These are phyloP conservation scores for Pichia manshurica DNA, from an alignment of 805 yeast species.

Conservation along the genomic window DNA sequence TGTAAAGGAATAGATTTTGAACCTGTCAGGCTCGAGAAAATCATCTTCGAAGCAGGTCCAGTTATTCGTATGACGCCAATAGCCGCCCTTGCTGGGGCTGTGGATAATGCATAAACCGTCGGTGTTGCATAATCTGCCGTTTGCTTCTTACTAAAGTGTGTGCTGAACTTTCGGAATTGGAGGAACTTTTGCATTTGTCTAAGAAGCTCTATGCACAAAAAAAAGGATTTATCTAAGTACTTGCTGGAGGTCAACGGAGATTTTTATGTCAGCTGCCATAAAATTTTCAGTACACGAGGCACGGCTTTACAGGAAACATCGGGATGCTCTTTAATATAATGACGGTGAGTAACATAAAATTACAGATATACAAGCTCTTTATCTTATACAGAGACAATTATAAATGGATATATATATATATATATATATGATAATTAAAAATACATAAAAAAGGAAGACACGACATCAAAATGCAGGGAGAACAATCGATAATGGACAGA, in stretches of 20 bases:
- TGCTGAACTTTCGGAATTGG: background rate
- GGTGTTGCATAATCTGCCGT: conserved; percentile 30
- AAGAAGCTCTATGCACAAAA: too few species aligned
- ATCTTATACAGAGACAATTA: background rate
- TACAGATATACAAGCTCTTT: background rate
- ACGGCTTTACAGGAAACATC: too few species aligned
- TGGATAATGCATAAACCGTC: conserved; percentile 88
- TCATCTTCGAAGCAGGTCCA: conserved; percentile 53
- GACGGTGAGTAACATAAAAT: too few species aligned
- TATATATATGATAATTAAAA: background rate
- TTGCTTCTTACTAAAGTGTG: background rate
- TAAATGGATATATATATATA: too few species aligned
- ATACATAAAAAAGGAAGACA: background rate
- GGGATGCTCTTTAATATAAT: too few species aligned
- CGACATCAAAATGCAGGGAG: background rate
- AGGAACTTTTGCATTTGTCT: background rate
- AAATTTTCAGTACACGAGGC: too few species aligned
- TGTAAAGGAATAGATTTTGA: conserved; percentile 37
- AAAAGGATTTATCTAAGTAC: too few species aligned
- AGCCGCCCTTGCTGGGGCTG: conserved; percentile 77
- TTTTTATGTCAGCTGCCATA: too few species aligned
- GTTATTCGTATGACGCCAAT: conserved; percentile 80
- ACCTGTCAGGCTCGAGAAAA: conserved; percentile 44
- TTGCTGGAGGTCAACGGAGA: too few species aligned
- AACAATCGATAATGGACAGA: too few species aligned